A percentile compares a stretch with the other conserved stretches of the same genome.
Evolutionary conservation across 768 basidiomycete species (phyloP).

Genomic region (Russula abietina): DNA sequence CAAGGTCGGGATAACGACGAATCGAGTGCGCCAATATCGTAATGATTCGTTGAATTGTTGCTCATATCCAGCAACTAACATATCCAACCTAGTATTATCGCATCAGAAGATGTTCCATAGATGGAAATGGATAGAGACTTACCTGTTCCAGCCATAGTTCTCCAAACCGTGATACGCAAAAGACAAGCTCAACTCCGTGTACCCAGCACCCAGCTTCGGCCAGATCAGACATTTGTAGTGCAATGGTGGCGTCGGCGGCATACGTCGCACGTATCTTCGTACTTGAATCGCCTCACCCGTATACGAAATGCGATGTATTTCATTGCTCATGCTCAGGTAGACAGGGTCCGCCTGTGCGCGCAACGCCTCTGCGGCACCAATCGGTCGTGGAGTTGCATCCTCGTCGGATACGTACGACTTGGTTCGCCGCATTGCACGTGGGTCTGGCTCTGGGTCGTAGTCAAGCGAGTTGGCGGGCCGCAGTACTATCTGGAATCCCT

Average conservation of each 20-base stretch:
- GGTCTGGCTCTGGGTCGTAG: constrained; percentile 31
- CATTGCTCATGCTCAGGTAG: constrained; percentile 91
- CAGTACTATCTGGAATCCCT: constrained; percentile 92
- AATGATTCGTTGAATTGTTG: constrained; percentile 74
- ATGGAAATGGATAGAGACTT: constrained; percentile 18
- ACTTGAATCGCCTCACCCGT: constrained; percentile 89
- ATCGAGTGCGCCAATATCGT: constrained; percentile 91
- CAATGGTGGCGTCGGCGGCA: constrained; percentile 56
- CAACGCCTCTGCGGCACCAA: constrained; percentile 62
- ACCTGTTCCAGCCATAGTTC: constrained; percentile 86
- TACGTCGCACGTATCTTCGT: constrained; percentile 72
- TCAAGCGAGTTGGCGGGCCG: constrained; percentile 34
- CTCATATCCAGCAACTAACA: constrained; percentile 80
- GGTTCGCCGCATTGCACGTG: constrained; percentile 39
- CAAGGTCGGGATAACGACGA: constrained; percentile 83
- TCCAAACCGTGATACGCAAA: constrained; percentile 77
- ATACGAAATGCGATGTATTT: constrained; percentile 89
- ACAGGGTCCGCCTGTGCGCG: constrained; percentile 61
- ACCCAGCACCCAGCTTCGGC: constrained; percentile 85
- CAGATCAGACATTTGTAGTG: constrained; percentile 88
- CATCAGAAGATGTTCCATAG: constrained; percentile 1
- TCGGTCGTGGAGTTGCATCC: constrained; percentile 46
- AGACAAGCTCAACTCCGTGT: constrained; percentile 67
- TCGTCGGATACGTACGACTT: constrained; percentile 57
- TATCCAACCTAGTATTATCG: constrained; percentile 54